Conservation (phyloP, 768 basidiomycete species). For the Arthromyces matolae region DNA sequence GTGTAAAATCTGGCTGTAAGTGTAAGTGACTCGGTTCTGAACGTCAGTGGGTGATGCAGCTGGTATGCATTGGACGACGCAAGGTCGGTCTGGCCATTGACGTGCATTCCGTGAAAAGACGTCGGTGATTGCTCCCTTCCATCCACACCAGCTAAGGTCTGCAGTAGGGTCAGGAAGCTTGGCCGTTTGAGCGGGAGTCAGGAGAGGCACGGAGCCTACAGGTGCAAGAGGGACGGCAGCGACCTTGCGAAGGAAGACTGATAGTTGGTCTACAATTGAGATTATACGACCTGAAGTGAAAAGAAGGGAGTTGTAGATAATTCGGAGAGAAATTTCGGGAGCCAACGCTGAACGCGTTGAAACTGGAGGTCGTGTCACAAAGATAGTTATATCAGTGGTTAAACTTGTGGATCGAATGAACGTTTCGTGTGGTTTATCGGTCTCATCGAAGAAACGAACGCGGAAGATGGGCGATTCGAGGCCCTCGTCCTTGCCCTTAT, state of each 20-base stretch:
- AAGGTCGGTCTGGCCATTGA: constrained; percentile 74
- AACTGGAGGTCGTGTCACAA: constrained; percentile 70
- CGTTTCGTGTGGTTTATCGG: constrained; percentile 64
- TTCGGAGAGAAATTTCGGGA: constrained; percentile 72
- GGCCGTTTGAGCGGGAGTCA: constrained; percentile 66
- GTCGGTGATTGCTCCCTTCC: constrained; percentile 95
- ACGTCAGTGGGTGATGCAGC: constrained; percentile 32
- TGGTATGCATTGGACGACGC: constrained; percentile 79
- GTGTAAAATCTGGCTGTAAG: constrained; percentile 76
- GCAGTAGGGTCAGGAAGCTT: constrained; percentile 80
- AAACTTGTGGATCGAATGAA: constrained; percentile 79
- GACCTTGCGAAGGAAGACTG: constrained; percentile 68
- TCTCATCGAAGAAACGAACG: constrained; percentile 96
- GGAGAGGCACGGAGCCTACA: constrained; percentile 76
- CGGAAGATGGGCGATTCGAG: constrained; percentile 75
- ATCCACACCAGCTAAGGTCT: constrained; percentile 95
- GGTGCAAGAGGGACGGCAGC: constrained; percentile 62
- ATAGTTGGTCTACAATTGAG: constrained; percentile 82
- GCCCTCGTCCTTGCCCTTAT: constrained; percentile 59
- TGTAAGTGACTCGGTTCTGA: constrained; percentile 59
- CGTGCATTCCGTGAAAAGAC: constrained; percentile 88
- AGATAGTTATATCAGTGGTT: constrained; percentile 91
- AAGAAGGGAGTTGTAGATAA: constrained; percentile 92
- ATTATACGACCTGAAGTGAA: constrained; percentile 79
- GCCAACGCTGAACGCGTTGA: constrained; percentile 68